These are phyloP conservation scores for Babesia bigemina DNA, from an alignment of 169 alveolate genomes.

Conservation along the genomic window DNA sequence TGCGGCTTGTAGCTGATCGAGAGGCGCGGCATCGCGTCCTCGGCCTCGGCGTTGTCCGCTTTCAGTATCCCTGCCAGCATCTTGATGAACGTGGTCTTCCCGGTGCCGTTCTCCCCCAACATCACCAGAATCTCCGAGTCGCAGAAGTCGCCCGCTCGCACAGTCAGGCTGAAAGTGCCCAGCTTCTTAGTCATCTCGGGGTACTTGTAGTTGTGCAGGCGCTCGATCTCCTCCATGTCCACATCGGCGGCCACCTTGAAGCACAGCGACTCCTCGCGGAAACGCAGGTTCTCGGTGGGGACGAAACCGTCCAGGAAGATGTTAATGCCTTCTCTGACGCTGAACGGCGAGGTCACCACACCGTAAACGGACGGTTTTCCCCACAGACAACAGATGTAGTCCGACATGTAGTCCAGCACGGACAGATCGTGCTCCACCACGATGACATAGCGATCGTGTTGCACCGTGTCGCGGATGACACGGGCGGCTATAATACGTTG, in stretches of 20 bases:
- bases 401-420: constrained; percentile 98
- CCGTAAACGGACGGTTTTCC: constrained; percentile 99
- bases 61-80: constrained; percentile 94
- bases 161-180: constrained; percentile 85
- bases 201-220: constrained; percentile 79
- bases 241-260: constrained; percentile 85
- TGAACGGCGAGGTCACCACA: constrained; percentile 99
- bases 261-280: constrained; percentile 95
- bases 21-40: constrained; percentile 87
- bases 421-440: constrained; percentile 99
- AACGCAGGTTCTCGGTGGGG: constrained; percentile 99
- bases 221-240: constrained; percentile 74
- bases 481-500: constrained; percentile 96
- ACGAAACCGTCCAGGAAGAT: constrained; percentile 97
- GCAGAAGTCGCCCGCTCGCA: constrained; percentile 92
- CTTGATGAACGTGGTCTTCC: constrained; percentile 98
- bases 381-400: constrained; percentile 98
- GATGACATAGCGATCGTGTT: constrained; percentile 92
- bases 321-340: constrained; percentile 98
- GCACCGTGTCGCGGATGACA: constrained; percentile 87
- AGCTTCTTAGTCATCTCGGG: constrained; percentile 84
- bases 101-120: constrained; percentile 99
- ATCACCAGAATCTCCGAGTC: constrained; percentile 96
- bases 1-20: constrained; percentile 97
- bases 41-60: constrained; percentile 89